phyloP scores from a whole-genome alignment of 768 basidiomycete genomes.

The Calocybe indica region DNA sequence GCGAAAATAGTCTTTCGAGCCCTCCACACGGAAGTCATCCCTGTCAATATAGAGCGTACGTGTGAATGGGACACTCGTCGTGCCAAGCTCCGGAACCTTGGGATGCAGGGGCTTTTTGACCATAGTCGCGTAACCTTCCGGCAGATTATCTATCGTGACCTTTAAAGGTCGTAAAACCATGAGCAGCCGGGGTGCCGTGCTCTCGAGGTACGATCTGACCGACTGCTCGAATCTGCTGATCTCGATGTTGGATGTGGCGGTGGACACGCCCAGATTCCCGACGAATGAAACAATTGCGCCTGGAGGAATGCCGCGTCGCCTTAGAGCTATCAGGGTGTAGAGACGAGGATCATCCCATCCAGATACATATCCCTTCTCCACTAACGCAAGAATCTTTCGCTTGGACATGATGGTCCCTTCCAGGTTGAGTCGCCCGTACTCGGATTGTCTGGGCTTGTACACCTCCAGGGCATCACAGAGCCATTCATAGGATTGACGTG shows the following conservation, averaged over 20 bases:
- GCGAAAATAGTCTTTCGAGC: constrained; percentile 94
- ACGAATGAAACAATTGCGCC: constrained; percentile 93
- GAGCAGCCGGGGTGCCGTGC: constrained; percentile 78
- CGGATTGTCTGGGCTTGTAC: constrained; percentile 95
- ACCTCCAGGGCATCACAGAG: constrained; percentile 96
- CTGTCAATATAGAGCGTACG: constrained; percentile 87
- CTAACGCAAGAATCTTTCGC: constrained; percentile 87
- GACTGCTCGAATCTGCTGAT: constrained; percentile 85
- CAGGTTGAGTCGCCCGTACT: constrained; percentile 89
- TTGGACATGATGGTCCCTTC: constrained; percentile 97
- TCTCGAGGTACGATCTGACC: constrained; percentile 86
- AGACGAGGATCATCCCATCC: constrained; percentile 98
- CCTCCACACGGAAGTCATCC: constrained; percentile 88
- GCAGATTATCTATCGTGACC: constrained; percentile 85
- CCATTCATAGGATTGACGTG: constrained; percentile 98
- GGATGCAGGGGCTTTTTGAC: constrained; percentile 93
- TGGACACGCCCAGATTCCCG: constrained; percentile 90
- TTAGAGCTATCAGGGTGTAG: constrained; percentile 93
- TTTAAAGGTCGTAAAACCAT: constrained; percentile 91
- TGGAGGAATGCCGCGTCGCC: constrained; percentile 94
- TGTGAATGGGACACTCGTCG: constrained; percentile 78
- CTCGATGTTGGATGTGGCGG: constrained; percentile 76
- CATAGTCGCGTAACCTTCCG: constrained; percentile 77
- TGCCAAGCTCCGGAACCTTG: constrained; percentile 85
- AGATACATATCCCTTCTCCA: constrained; percentile 74